phyloP scores from a whole-genome alignment of 768 basidiomycete genomes.

The Xerocomellus chrysenteron region DNA sequence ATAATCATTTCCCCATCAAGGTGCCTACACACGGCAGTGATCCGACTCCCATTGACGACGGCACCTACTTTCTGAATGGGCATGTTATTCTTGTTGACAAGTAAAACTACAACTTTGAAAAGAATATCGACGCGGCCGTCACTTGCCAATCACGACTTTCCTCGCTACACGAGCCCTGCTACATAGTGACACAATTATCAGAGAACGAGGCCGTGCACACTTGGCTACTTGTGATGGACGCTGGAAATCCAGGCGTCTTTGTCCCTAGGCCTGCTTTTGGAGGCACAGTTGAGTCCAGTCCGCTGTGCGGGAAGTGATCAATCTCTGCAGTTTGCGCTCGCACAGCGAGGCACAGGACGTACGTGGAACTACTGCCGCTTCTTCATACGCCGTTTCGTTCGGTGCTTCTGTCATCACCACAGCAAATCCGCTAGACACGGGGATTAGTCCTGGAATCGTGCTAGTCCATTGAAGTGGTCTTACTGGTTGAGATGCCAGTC shows the following conservation, averaged over 20 bases:
- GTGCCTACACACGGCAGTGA: too few species aligned
- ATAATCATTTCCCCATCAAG: too few species aligned
- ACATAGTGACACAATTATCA: background rate
- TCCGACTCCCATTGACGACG: too few species aligned
- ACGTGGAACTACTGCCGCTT: conserved; percentile 21
- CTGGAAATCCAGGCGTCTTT: too few species aligned
- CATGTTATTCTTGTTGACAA: too few species aligned
- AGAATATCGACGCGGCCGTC: background rate
- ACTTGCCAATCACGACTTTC: conserved; percentile 4
- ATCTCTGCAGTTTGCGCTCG: too few species aligned
- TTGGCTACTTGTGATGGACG: background rate
- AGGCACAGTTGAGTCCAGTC: too few species aligned
- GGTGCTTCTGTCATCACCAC: conserved; percentile 31
- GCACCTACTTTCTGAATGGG: too few species aligned
- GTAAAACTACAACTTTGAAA: too few species aligned
- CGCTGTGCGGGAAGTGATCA: too few species aligned
- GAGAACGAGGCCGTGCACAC: conserved; percentile 12
- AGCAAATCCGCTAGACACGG: conserved; percentile 16
- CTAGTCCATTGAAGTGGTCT: background rate
- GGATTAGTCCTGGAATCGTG: background rate
- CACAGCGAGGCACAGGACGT: background rate
- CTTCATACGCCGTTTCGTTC: background rate
- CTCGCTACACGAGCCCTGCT: background rate
- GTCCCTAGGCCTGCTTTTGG: too few species aligned
- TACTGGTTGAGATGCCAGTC: conserved; percentile 22